Percentiles rank a stretch among this genome's conserved stretches.
phyloP scores from a whole-genome alignment of 2,329 filamentous ascomycete genomes.

The Colletotrichum ledebouriae region DNA sequence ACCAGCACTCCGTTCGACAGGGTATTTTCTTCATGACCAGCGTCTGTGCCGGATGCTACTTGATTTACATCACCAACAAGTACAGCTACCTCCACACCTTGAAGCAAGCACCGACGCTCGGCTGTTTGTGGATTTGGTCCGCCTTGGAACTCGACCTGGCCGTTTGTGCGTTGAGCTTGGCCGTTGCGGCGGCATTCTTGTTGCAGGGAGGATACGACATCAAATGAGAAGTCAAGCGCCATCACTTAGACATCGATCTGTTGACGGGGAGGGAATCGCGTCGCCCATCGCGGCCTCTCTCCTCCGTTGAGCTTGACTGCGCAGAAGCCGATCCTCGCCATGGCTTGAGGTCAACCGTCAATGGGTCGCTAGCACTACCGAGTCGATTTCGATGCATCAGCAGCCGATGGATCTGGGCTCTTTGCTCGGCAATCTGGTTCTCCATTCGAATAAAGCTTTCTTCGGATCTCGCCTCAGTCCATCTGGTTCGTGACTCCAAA shows the following conservation, averaged over 20 bases:
- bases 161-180: slow-evolving; percentile 71
- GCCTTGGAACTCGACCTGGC: slow-evolving; percentile 86
- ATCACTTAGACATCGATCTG: slow-evolving; percentile 38
- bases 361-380: slow-evolving; percentile 26
- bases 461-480: slow-evolving; percentile 49
- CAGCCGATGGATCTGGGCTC: slow-evolving; percentile 47
- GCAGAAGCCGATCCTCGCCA: slow-evolving; percentile 26
- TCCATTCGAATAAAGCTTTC: slow-evolving; percentile 47
- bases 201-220: slow-evolving; percentile 65
- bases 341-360: slow-evolving; percentile 32
- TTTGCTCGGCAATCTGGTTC: slow-evolving; percentile 46
- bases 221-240: slow-evolving; percentile 44
- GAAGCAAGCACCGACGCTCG: slow-evolving; percentile 91
- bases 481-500: slow-evolving; percentile 51
- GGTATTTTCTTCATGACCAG: slow-evolving; percentile 74
- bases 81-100: slow-evolving; percentile 88
- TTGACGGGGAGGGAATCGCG: slow-evolving; percentile 3
- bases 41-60: slow-evolving; percentile 77
- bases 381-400: slow-evolving; percentile 46
- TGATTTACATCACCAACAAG: slow-evolving; percentile 85
- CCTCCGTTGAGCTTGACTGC: slow-evolving; percentile 30
- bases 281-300: slow-evolving; percentile 26
- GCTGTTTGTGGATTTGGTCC: slow-evolving; percentile 93
- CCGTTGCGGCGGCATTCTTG: slow-evolving; percentile 59
- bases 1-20: slow-evolving; percentile 66